A percentile compares a stretch with the other conserved stretches of the same genome.
These are phyloP conservation scores for Nakataea oryzae DNA, from an alignment of 2,329 filamentous ascomycete species.

Conservation along the genomic window DNA sequence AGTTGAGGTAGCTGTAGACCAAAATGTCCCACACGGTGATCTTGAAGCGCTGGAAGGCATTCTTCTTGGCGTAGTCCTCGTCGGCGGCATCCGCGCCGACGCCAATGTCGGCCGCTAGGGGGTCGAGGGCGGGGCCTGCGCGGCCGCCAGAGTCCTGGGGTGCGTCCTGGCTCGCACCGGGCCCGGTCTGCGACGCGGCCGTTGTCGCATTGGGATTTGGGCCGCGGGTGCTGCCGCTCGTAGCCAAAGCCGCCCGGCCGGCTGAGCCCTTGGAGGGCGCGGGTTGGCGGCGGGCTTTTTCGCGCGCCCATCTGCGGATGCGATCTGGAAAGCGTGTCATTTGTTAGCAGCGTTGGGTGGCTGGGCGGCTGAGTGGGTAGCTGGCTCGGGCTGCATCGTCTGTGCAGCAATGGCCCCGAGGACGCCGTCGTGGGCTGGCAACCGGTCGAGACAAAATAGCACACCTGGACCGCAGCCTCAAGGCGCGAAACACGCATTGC, in stretches of 20 bases:
- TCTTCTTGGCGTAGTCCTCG: not conserved
- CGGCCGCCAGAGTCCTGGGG: not conserved
- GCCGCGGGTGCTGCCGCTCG: not conserved
- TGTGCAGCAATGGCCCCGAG: not conserved
- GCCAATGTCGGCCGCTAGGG: not conserved
- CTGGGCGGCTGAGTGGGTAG: too few relatives aligned
- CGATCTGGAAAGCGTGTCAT: not conserved
- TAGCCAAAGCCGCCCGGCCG: not conserved
- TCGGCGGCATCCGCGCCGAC: not conserved
- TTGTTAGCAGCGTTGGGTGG: not conserved
- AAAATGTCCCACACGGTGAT: conserved; percentile 40
- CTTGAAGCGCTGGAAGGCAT: conserved; percentile 23
- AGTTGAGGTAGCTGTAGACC: conserved; percentile 52
- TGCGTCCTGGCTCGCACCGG: not conserved
- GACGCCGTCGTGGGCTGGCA: not conserved
- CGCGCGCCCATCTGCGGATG: conserved; percentile 2
- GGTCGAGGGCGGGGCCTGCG: not conserved
- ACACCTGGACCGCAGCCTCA: not conserved
- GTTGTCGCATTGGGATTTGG: not conserved
- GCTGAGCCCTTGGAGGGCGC: not conserved
- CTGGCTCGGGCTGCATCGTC: too few relatives aligned
- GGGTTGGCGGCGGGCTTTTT: conserved; percentile 1
- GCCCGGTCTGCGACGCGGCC: not conserved
- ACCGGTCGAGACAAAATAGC: not conserved
- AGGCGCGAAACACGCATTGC: not conserved